Conservation (phyloP, 306 rosid species). For the Quercus cerris region DNA sequence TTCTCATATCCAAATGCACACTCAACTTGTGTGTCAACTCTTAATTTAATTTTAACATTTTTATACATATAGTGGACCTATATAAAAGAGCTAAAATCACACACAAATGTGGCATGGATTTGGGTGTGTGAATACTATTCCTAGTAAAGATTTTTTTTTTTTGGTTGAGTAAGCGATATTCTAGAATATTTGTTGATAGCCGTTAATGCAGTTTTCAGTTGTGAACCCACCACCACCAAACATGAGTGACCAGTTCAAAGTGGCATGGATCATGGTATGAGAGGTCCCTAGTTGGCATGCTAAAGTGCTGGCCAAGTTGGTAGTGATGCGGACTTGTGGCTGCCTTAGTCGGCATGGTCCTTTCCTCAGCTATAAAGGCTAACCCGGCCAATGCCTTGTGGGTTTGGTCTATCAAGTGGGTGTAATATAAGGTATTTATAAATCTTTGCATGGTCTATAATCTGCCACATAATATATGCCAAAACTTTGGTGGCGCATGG, state of each 20-base stretch:
- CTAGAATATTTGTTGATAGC: background rate
- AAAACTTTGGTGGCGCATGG: background rate
- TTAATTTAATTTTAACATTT: no score
- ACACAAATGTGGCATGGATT: no score
- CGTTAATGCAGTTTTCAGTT: conserved; percentile 44
- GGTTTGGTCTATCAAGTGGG: background rate
- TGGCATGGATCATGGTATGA: background rate
- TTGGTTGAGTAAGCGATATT: background rate
- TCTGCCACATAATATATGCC: conserved; percentile 15
- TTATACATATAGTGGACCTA: no score
- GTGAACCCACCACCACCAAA: background rate
- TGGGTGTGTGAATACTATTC: no score
- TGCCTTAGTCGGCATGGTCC: background rate
- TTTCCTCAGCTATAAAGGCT: background rate
- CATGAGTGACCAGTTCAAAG: no score
- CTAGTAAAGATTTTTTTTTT: no score
- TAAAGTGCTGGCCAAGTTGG: background rate
- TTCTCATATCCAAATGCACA: no score
- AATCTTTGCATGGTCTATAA: background rate
- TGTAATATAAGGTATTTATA: background rate
- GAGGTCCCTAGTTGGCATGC: conserved; percentile 4
- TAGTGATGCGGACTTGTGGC: conserved; percentile 1
- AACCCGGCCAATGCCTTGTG: background rate
- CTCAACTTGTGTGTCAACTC: accelerated
- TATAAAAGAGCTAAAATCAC: no score